Evolutionary conservation across 176 grass and related monocot genomes (phyloP), one percentile per base, ranked within the genome.

Genomic region (Aegilops longissima): DNA sequence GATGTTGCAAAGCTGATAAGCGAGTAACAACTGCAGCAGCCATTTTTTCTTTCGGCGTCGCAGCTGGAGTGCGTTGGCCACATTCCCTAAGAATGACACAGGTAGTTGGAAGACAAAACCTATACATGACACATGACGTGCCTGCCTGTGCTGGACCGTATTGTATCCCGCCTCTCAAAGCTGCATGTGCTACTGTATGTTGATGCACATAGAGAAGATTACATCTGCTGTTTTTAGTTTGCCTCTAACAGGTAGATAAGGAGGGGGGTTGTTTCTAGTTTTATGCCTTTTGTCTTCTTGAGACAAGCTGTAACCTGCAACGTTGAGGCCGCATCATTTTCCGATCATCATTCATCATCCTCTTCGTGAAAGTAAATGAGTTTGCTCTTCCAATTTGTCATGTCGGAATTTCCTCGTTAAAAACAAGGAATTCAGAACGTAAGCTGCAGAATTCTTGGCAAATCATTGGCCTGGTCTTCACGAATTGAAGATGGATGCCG

Each of bases 161-260:
- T 49, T 14, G 52, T 81, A 20, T 68, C 44, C 47, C 21, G 14
- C 75, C 67, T 80, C 61, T 75, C 58, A 56, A 38, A 84, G 80
- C 75, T 83, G 80, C 67, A 83, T 58, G 73, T 66, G 73, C 66
- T 84, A 67, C 54, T 86, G 79, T 70, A 93, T 80, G 67, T 82
- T 88, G 66, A 78, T 93, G 88, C 90, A 93, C 83, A 93, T 90
- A 93, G 61, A 66, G 49, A 65, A 87, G 63, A 90, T 51, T 64
- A 81, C 52, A 88, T 88, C 44, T 79, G 23, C 67, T 83, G 74
- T 56, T 87, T 86, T 85, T 89, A 82, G 81, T 81, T 90, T 87
- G 31, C 79, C 66, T 67, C 89, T 87, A 80, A 90, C 75, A 74
- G 66, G 88, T 90, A 88, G 88, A 87, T 80, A 85, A 87, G 85